phyloP scores from a whole-genome alignment of 129 eudicot genomes.

The Flaveria trinervia region DNA sequence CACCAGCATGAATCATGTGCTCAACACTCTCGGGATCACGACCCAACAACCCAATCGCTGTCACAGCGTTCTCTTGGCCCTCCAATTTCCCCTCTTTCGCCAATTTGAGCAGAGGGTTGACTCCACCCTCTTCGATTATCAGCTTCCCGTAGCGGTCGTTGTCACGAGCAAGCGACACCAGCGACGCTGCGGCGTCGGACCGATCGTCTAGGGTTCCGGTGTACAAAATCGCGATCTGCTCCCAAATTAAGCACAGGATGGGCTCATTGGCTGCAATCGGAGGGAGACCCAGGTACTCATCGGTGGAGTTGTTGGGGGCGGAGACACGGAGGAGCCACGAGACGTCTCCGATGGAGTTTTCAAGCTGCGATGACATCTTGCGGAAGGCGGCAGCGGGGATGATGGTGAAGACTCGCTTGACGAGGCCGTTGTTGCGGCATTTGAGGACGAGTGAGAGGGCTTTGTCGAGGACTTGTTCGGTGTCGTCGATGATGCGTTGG shows the following conservation, averaged over 20 bases:
- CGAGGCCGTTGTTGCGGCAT: conserved; percentile 42
- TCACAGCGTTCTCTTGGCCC: conserved; percentile 47
- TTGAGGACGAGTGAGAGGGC: conserved; percentile 35
- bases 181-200: conserved; percentile 46
- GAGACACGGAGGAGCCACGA: conserved; percentile 49
- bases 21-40: conserved; percentile 54
- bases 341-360: conserved; percentile 46
- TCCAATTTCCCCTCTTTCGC: conserved; percentile 45
- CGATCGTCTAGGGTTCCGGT: conserved; percentile 42
- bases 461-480: conserved; percentile 45
- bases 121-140: conserved; percentile 54
- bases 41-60: conserved; percentile 44
- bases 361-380: conserved; percentile 42
- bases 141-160: conserved; percentile 48
- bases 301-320: conserved; percentile 37
- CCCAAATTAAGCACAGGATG: conserved; percentile 49
- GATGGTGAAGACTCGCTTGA: conserved; percentile 45
- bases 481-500: conserved; percentile 48
- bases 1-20: conserved; percentile 46
- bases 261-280: conserved; percentile 53
- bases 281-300: conserved; percentile 43
- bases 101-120: conserved; percentile 43
- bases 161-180: conserved; percentile 46
- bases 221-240: conserved; percentile 41
- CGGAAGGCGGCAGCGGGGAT: conserved; percentile 49